Conservation (phyloP, 352 stramenopile genomes). For the Pythium aristosporum region DNA sequence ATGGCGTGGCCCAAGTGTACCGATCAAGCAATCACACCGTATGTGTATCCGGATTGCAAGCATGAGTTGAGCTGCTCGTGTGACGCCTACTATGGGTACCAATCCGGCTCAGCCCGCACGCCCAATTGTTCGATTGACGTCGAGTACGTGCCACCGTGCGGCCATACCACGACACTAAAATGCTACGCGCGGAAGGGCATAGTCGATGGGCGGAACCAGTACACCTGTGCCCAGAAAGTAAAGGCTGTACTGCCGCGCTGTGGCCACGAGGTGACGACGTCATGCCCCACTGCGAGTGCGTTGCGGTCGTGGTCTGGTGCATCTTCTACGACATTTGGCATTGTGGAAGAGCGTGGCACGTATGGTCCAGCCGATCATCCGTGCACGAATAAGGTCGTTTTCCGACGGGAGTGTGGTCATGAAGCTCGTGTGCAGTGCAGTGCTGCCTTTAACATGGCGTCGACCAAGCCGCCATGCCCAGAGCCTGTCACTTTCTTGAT, state of each 20-base stretch:
- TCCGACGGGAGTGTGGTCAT: conserved; percentile 67
- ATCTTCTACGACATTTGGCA: conserved; percentile 30
- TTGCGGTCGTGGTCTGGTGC: conserved; percentile 54
- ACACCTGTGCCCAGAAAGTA: conserved; percentile 65
- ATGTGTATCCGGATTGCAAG: conserved; percentile 70
- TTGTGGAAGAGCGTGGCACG: conserved; percentile 53
- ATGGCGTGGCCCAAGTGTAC: conserved; percentile 52
- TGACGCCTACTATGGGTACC: conserved; percentile 57
- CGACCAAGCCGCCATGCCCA: conserved; percentile 40
- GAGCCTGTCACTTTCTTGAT: conserved; percentile 50
- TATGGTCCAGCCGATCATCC: conserved; percentile 75
- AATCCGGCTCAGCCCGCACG: conserved; percentile 20
- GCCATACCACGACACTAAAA: conserved; percentile 55
- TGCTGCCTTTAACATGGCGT: conserved; percentile 66
- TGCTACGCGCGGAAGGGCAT: conserved; percentile 59
- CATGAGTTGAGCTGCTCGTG: conserved; percentile 66
- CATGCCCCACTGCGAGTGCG: conserved; percentile 44
- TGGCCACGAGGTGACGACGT: conserved; percentile 47
- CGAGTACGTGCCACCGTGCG: conserved; percentile 62
- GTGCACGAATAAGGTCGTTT: conserved; percentile 57
- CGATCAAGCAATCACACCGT: conserved; percentile 56
- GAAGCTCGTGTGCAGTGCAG: conserved; percentile 53
- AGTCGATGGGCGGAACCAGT: conserved; percentile 11
- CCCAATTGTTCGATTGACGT: conserved; percentile 54
- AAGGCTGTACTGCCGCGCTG: conserved; percentile 58